Conservation (phyloP, 305 asterid genomes). For the Coffea humblotiana region DNA sequence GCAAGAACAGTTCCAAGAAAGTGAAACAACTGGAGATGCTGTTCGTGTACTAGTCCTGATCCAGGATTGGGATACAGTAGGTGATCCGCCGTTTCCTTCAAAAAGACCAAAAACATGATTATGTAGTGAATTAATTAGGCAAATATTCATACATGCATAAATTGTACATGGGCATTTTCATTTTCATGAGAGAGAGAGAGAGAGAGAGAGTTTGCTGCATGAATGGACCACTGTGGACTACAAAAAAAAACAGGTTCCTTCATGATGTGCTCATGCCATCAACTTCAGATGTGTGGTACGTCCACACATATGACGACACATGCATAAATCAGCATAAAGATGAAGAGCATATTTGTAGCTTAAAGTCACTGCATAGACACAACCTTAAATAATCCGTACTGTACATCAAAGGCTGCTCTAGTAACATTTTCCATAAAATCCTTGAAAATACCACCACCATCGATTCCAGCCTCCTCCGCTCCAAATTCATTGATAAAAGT, state of each 20-base stretch:
- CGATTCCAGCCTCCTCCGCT: conserved; percentile 99
- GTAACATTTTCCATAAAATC: conserved; percentile 98
- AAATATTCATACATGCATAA: neutral
- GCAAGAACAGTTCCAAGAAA: conserved; percentile 96
- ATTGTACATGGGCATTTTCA: neutral
- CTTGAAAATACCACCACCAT: conserved; percentile 99
- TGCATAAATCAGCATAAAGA: conserved; percentile 1
- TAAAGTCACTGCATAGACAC: conserved; percentile 22
- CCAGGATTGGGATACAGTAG: conserved; percentile 98
- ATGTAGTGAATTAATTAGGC: neutral
- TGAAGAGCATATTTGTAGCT: neutral
- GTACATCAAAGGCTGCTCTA: conserved; percentile 90
- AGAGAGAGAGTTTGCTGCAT: neutral
- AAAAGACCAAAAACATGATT: conserved; percentile 3
- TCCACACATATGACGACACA: conserved; percentile 12
- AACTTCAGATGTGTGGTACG: neutral
- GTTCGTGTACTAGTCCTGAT: conserved; percentile 84
- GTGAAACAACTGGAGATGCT: conserved; percentile 89
- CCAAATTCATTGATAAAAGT: conserved; percentile 92
- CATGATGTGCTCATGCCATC: neutral
- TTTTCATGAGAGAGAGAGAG: neutral
- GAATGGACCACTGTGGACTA: neutral
- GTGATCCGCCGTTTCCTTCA: conserved; percentile 91
- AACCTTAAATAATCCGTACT: conserved; percentile 98
- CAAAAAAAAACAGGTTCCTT: neutral